These are phyloP conservation scores for Pseudoneurospora amorphoporcata DNA, from an alignment of 495 filamentous ascomycete species.

Conservation along the genomic window DNA sequence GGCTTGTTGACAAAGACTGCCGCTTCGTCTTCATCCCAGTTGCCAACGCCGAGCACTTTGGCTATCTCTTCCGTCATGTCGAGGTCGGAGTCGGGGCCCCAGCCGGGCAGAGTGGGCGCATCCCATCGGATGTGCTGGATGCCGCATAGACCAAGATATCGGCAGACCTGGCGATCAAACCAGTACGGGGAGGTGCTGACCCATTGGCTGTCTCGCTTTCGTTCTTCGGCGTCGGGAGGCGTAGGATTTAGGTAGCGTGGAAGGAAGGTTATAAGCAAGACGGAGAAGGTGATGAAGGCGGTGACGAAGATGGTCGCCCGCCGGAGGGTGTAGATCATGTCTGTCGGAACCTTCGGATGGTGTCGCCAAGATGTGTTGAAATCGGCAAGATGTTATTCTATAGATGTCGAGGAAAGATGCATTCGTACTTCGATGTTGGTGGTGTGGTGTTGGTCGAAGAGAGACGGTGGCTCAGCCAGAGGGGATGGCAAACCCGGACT, in stretches of 20 bases:
- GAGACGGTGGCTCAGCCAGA: neutral
- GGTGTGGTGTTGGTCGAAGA: neutral
- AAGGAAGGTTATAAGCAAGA: slow-evolving; percentile 26
- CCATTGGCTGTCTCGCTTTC: slow-evolving; percentile 55
- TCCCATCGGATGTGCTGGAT: slow-evolving; percentile 48
- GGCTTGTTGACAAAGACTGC: slow-evolving; percentile 4
- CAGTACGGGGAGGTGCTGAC: slow-evolving; percentile 61
- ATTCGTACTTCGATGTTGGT: neutral
- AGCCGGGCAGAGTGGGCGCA: slow-evolving; percentile 29
- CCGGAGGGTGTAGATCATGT: slow-evolving; percentile 27
- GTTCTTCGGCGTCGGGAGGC: slow-evolving; percentile 30
- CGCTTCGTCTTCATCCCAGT: slow-evolving; percentile 7
- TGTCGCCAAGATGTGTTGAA: neutral
- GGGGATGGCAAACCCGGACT: neutral
- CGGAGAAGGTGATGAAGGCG: slow-evolving; percentile 15
- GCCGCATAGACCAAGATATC: slow-evolving; percentile 64
- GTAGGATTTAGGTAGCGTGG: slow-evolving; percentile 35
- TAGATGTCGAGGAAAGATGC: neutral
- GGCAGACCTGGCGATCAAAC: slow-evolving; percentile 64
- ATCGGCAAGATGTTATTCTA: neutral
- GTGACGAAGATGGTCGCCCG: slow-evolving; percentile 21
- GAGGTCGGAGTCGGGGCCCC: slow-evolving; percentile 9
- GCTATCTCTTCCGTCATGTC: neutral
- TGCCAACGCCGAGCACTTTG: neutral
- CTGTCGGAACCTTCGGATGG: neutral